phyloP scores from a whole-genome alignment of 2,329 filamentous ascomycete genomes.

The Xylariaceae sp. region DNA sequence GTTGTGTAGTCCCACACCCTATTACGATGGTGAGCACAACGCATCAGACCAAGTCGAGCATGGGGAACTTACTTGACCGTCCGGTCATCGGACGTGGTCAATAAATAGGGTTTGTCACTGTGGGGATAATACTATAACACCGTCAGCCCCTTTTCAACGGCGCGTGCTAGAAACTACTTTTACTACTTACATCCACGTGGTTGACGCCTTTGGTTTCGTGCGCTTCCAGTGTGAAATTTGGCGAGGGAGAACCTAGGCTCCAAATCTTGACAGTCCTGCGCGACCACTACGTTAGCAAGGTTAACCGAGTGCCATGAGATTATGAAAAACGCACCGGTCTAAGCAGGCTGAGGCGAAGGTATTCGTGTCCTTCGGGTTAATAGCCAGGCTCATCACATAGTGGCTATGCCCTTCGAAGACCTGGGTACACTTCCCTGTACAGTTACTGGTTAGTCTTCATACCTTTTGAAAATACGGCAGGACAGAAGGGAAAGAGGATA shows the following conservation, averaged over 20 bases:
- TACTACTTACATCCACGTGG: conserved; percentile 64
- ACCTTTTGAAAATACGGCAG: neutral
- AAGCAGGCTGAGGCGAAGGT: conserved; percentile 89
- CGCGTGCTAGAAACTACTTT: neutral
- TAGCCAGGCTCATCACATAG: conserved; percentile 93
- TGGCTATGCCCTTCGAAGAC: conserved; percentile 95
- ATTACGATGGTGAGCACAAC: neutral
- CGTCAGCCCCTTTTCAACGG: neutral
- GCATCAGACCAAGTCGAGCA: neutral
- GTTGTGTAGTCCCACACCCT: conserved; percentile 95
- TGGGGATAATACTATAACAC: conserved; percentile 60
- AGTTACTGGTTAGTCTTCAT: neutral
- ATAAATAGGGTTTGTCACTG: conserved; percentile 76
- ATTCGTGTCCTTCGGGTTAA: conserved; percentile 97
- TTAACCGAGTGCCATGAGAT: neutral
- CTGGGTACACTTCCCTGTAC: conserved; percentile 80
- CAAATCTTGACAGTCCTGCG: conserved; percentile 91
- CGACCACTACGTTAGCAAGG: neutral
- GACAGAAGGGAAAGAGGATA: neutral
- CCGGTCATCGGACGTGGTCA: conserved; percentile 93
- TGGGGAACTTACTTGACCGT: conserved; percentile 65
- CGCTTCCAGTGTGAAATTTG: conserved; percentile 95
- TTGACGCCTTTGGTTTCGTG: conserved; percentile 98
- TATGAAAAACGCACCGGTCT: conserved; percentile 43
- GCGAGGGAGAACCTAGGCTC: conserved; percentile 87